These are phyloP conservation scores for Heterobasidion annosum DNA, from an alignment of 1,284 basidiomycete genomes.

Conservation along the genomic window DNA sequence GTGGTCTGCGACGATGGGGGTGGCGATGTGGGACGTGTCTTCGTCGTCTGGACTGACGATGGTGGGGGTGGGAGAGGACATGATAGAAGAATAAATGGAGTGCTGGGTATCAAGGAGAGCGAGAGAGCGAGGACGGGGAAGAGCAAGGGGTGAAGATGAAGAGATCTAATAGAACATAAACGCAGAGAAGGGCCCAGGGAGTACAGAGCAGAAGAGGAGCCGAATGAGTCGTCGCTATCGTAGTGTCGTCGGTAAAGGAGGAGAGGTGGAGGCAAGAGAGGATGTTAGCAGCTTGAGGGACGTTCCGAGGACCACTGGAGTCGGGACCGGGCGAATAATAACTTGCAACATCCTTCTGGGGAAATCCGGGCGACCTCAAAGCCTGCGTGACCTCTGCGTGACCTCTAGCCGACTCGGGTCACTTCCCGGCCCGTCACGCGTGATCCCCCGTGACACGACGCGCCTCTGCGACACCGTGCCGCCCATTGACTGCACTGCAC, in stretches of 20 bases:
- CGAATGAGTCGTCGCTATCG: slow-evolving; percentile 1
- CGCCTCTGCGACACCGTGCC: neutral
- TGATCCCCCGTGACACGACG: neutral
- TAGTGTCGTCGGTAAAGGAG: neutral
- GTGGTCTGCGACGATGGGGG: slow-evolving; percentile 9
- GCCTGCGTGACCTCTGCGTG: too few relatives aligned
- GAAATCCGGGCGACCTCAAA: neutral
- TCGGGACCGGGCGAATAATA: neutral
- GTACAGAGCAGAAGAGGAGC: slow-evolving; percentile 2
- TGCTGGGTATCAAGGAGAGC: neutral
- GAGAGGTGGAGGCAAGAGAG: neutral
- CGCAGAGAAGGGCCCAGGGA: neutral
- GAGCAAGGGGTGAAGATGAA: neutral
- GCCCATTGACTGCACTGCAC: neutral
- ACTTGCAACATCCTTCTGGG: neutral
- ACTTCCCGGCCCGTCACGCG: too few relatives aligned
- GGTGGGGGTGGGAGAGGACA: slow-evolving; percentile 7
- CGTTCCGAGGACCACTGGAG: neutral
- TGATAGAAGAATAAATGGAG: slow-evolving; percentile 2
- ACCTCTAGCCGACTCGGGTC: too few relatives aligned
- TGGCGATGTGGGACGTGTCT: slow-evolving; percentile 11
- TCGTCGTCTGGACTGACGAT: slow-evolving; percentile 6
- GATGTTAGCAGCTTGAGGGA: neutral
- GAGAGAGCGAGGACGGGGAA: slow-evolving; percentile 1
- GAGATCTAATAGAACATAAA: slow-evolving; percentile 16